phyloP scores from a whole-genome alignment of 345 rosid genomes.

The Anacardium occidentale region DNA sequence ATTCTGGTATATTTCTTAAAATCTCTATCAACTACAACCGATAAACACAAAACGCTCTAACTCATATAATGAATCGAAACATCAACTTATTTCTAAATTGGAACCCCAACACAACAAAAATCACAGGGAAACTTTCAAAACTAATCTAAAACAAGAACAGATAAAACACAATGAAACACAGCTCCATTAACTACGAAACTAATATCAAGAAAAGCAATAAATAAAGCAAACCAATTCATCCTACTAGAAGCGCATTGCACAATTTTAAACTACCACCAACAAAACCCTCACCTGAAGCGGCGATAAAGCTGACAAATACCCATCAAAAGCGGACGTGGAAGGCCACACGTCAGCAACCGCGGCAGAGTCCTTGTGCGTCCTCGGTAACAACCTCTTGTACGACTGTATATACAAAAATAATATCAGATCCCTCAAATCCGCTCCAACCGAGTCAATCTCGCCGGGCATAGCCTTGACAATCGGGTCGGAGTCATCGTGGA shows the following conservation, averaged over 20 bases:
- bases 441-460: constrained; percentile 66
- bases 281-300: constrained; percentile 78
- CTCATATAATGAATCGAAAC: no score
- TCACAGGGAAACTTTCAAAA: not conserved
- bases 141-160: not conserved
- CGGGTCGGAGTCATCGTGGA: constrained; percentile 75
- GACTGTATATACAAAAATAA: constrained; percentile 89
- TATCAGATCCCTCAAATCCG: constrained; percentile 82
- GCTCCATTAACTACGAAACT: not conserved
- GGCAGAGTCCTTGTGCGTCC: constrained; percentile 91
- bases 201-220: not conserved
- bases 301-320: constrained; percentile 88
- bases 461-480: constrained; percentile 48
- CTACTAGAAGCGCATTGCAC: constrained; percentile 7
- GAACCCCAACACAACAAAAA: not conserved
- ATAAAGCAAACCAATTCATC: not conserved
- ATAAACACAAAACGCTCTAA: not conserved
- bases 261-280: not conserved
- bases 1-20: not conserved
- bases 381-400: constrained; percentile 83
- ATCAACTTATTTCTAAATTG: not conserved
- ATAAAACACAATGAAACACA: not conserved
- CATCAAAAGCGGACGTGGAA: constrained; percentile 96
- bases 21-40: not conserved
- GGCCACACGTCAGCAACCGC: constrained; percentile 99